These are phyloP conservation scores for Graphilbum fragrans DNA, from an alignment of 2,329 filamentous ascomycete genomes.

Conservation along the genomic window DNA sequence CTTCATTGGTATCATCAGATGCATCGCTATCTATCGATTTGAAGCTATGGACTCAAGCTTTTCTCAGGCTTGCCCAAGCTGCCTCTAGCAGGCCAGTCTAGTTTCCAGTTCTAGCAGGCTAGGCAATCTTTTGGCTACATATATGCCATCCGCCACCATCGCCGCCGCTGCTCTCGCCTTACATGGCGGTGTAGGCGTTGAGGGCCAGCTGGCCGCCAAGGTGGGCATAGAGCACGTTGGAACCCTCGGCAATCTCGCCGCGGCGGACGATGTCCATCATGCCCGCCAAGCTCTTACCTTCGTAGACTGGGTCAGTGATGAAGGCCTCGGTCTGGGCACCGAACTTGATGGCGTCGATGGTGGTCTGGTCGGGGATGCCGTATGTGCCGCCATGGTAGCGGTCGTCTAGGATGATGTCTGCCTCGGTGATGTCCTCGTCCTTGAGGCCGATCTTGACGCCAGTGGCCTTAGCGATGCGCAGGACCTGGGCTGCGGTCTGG, in stretches of 20 bases:
- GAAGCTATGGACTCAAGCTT: no score
- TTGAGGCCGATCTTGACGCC: constrained; percentile 49
- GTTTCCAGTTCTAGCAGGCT: no score
- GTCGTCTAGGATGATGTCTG: constrained; percentile 50
- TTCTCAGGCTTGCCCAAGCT: no score
- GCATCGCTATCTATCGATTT: no score
- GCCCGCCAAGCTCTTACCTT: constrained; percentile 62
- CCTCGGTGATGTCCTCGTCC: constrained; percentile 46
- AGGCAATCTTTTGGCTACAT: no score
- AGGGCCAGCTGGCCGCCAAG: constrained; percentile 58
- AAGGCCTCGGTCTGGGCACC: constrained; percentile 58
- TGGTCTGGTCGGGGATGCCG: constrained; percentile 53
- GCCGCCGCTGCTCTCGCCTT: no score
- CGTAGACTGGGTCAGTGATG: constrained; percentile 65
- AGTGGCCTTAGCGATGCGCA: constrained; percentile 54
- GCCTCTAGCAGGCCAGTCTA: no score
- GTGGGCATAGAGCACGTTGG: constrained; percentile 62
- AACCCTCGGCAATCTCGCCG: constrained; percentile 43
- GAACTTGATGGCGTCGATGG: constrained; percentile 56
- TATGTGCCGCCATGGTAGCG: constrained; percentile 57
- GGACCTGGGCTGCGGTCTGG: constrained; percentile 52
- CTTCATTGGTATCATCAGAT: no score
- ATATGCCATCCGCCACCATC: no score
- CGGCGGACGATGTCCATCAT: constrained; percentile 56
- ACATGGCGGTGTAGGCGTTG: constrained; percentile 47